These are phyloP conservation scores for Aaosphaeria arxii DNA, from an alignment of 2,329 filamentous ascomycete species.

Conservation along the genomic window DNA sequence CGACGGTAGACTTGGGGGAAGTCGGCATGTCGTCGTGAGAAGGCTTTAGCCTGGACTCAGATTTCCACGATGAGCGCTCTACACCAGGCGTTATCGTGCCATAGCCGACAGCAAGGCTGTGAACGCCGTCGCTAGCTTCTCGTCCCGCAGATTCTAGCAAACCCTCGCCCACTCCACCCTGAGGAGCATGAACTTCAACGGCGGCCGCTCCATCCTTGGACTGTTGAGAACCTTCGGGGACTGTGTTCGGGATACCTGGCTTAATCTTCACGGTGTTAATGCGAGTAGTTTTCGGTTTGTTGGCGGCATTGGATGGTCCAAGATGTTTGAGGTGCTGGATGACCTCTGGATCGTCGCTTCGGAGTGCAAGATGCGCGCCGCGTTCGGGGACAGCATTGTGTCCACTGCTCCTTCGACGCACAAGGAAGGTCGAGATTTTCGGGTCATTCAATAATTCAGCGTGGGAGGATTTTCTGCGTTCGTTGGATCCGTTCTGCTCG, in stretches of 20 bases:
- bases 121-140: slow-evolving; percentile 63
- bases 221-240: slow-evolving; percentile 39
- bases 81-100: slow-evolving; percentile 36
- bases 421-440: slow-evolving; percentile 41
- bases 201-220: slow-evolving; percentile 14
- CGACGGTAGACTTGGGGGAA: slow-evolving; percentile 22
- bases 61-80: slow-evolving; percentile 29
- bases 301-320: slow-evolving; percentile 62
- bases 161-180: slow-evolving; percentile 54
- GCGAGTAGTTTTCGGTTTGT: slow-evolving; percentile 58
- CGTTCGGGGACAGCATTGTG: slow-evolving; percentile 22
- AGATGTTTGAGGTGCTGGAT: slow-evolving; percentile 61
- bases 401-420: slow-evolving; percentile 46
- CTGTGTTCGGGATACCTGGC: slow-evolving; percentile 47
- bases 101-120: slow-evolving; percentile 52
- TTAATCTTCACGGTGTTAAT: slow-evolving; percentile 66
- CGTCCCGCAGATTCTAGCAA: slow-evolving; percentile 53
- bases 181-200: slow-evolving; percentile 36
- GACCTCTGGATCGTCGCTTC: slow-evolving; percentile 54
- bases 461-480: slow-evolving; percentile 27
- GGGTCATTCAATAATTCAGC: slow-evolving; percentile 25
- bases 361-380: slow-evolving; percentile 45
- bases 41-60: slow-evolving; percentile 13
- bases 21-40: slow-evolving; percentile 12
- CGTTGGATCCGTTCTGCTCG: background rate